phyloP scores from a whole-genome alignment of 176 grass and related monocot genomes.

The Hyparrhenia diplandra region DNA sequence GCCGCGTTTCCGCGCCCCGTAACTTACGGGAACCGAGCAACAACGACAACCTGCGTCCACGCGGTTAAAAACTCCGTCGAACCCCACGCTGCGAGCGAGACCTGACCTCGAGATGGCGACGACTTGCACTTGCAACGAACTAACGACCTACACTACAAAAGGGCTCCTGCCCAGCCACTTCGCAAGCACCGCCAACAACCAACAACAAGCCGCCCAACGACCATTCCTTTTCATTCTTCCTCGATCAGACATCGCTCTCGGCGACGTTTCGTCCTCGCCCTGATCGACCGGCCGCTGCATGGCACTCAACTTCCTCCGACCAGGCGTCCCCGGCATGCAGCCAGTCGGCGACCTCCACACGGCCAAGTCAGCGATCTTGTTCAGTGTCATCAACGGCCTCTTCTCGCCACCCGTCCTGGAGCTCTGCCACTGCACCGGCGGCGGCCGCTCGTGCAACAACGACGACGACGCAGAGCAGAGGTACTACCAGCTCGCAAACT shows the following conservation, averaged over 20 bases:
- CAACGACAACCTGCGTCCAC: background rate
- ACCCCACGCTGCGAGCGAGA: background rate
- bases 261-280: background rate
- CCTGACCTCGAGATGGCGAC: background rate
- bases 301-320: background rate
- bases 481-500: conserved; percentile 18
- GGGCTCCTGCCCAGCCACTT: background rate
- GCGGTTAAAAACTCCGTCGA: background rate
- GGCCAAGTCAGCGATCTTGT: background rate
- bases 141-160: background rate
- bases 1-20: background rate
- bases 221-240: background rate
- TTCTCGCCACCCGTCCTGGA: background rate
- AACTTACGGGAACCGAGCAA: background rate
- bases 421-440: background rate
- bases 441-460: background rate
- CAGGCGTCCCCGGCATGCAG: background rate
- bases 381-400: conserved; percentile 21
- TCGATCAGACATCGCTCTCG: background rate
- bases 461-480: background rate
- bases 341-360: background rate
- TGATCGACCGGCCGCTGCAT: background rate
- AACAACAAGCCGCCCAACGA: background rate
- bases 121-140: background rate
- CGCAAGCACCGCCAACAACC: background rate